phyloP scores from a whole-genome alignment of 2,329 filamentous ascomycete genomes.

The Calonectria pauciramosa region DNA sequence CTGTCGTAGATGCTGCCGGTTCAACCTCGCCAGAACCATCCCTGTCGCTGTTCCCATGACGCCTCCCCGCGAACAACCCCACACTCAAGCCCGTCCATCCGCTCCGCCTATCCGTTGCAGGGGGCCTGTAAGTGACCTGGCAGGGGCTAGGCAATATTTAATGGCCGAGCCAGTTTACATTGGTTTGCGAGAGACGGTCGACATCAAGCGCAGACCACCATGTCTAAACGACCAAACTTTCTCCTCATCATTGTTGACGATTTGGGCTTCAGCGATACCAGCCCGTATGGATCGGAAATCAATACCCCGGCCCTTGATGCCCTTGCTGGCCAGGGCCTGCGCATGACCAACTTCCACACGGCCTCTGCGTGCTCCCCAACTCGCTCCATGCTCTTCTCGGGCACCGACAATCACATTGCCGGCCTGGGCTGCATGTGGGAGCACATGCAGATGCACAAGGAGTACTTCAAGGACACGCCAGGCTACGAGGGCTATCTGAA shows the following conservation, averaged over 20 bases:
- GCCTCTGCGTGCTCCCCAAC: constrained; percentile 71
- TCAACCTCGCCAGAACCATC: not conserved
- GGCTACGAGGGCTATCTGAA: constrained; percentile 52
- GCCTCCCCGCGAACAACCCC: no score
- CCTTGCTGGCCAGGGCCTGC: constrained; percentile 61
- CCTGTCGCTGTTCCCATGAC: no score
- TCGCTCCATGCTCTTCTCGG: constrained; percentile 71
- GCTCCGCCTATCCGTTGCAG: no score
- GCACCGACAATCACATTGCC: constrained; percentile 68
- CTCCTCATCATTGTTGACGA: constrained; percentile 46
- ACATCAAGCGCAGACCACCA: not conserved
- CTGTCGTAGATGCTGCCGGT: constrained; percentile 44
- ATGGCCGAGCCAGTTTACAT: no score
- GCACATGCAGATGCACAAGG: constrained; percentile 19
- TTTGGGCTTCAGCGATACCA: constrained; percentile 43
- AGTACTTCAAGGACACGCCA: constrained; percentile 51
- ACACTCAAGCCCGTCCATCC: no score
- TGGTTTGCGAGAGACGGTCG: not conserved
- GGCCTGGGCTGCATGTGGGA: constrained; percentile 57
- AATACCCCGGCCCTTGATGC: constrained; percentile 68
- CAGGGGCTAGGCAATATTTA: no score
- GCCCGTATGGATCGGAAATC: constrained; percentile 67
- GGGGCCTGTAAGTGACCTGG: no score
- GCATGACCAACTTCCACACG: constrained; percentile 71
- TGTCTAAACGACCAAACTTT: constrained; percentile 40